Conservation (phyloP, 805 yeast genomes). For the Candida rishiriensis region DNA sequence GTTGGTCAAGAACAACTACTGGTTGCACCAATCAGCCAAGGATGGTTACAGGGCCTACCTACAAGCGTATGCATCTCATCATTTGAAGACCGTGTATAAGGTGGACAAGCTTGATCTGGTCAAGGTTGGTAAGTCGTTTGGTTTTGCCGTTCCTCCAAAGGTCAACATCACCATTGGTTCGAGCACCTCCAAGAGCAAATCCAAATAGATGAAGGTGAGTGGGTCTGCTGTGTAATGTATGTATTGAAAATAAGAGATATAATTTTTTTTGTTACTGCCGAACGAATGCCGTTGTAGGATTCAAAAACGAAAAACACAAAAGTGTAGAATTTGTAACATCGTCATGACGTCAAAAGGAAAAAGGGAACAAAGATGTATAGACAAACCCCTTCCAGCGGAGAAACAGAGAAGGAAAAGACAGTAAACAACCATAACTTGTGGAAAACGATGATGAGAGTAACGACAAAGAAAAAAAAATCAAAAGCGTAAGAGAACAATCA, state of each 20-base stretch:
- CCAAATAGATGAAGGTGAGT: neutral
- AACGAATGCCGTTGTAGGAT: too few species aligned
- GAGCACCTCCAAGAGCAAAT: constrained; percentile 38
- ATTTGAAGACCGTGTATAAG: constrained; percentile 92
- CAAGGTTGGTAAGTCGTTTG: constrained; percentile 93
- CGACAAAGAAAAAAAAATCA: neutral
- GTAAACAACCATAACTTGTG: neutral
- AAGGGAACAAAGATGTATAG: too few species aligned
- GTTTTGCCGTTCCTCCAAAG: constrained; percentile 93
- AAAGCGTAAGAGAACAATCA: neutral
- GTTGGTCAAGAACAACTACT: constrained; percentile 84
- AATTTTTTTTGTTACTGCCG: too few species aligned
- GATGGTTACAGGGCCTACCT: constrained; percentile 96
- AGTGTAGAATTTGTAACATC: too few species aligned
- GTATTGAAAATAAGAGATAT: too few species aligned
- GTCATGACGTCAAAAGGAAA: too few species aligned
- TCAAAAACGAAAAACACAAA: too few species aligned
- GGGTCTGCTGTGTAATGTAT: constrained; percentile 34
- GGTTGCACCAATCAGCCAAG: constrained; percentile 92
- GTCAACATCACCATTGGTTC: constrained; percentile 96
- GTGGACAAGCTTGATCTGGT: constrained; percentile 91
- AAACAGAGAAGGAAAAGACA: neutral
- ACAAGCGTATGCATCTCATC: constrained; percentile 97
- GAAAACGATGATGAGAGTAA: neutral
- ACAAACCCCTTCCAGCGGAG: too few species aligned